Conservation (phyloP, 352 stramenopile genomes). For the Pythium scleroteichum region DNA sequence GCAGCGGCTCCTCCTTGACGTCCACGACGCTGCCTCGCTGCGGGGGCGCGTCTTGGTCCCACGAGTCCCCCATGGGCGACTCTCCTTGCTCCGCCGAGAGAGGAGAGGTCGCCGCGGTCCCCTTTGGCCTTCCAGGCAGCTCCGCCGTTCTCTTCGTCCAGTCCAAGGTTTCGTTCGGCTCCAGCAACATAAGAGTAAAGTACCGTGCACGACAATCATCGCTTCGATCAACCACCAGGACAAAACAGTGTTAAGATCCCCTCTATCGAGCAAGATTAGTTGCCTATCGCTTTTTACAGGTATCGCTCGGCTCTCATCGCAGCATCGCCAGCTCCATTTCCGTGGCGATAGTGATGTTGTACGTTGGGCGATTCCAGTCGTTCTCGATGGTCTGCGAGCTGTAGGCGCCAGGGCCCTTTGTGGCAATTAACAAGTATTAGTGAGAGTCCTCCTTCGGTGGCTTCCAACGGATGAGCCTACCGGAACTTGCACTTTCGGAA, state of each 20-base stretch:
- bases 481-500: conserved; percentile 54
- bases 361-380: conserved; percentile 85
- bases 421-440: neutral
- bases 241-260: neutral
- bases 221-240: too few relatives aligned
- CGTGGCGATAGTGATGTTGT: conserved; percentile 86
- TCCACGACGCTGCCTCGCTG: neutral
- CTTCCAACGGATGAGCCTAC: conserved; percentile 21
- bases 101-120: neutral
- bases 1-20: conserved; percentile 12
- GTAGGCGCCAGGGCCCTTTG: conserved; percentile 74
- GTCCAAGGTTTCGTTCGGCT: conserved; percentile 1
- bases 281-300: neutral
- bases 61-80: neutral
- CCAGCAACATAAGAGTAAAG: conserved; percentile 5
- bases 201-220: conserved; percentile 5
- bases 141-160: conserved; percentile 3
- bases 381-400: conserved; percentile 67
- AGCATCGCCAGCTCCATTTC: conserved; percentile 82
- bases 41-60: neutral
- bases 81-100: neutral
- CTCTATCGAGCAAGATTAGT: neutral
- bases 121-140: neutral
- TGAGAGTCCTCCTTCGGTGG: too few relatives aligned
- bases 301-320: conserved; percentile 10